phyloP scores from a whole-genome alignment of 2,329 filamentous ascomycete genomes.

The Penicillium hesseltinei region DNA sequence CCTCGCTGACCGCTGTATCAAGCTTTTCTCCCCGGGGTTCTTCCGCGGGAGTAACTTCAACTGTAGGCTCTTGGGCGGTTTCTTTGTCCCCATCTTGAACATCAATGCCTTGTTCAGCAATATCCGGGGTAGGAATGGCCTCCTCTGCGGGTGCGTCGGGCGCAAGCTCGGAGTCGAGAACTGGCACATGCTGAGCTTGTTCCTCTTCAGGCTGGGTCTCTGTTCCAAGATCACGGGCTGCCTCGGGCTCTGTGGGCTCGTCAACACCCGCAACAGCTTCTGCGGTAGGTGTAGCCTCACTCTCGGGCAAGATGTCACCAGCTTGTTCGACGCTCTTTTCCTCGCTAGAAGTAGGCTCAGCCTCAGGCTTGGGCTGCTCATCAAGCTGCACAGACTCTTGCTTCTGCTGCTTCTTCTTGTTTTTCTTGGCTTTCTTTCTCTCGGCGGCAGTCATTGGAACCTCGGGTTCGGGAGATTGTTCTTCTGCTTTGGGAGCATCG shows the following conservation, averaged over 20 bases:
- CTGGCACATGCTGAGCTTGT: background rate
- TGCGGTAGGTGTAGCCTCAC: background rate
- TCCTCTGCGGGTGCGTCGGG: background rate
- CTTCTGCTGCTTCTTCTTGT: constrained; percentile 29
- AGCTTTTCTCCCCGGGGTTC: background rate
- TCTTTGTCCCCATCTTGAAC: background rate
- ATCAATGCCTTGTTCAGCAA: constrained; percentile 1
- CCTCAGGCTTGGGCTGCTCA: constrained; percentile 3
- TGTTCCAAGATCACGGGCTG: background rate
- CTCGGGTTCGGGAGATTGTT: constrained; percentile 6
- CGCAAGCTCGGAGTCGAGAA: background rate
- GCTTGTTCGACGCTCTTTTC: constrained; percentile 1
- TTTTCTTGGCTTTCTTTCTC: constrained; percentile 46
- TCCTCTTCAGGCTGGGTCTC: background rate
- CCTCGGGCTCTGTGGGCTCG: background rate
- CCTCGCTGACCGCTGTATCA: background rate
- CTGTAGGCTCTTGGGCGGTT: background rate
- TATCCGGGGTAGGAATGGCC: background rate
- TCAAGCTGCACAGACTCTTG: constrained; percentile 16
- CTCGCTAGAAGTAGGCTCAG: constrained; percentile 1
- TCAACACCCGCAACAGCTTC: background rate
- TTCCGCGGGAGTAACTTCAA: background rate
- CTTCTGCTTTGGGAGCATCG: background rate
- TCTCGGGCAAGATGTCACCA: background rate
- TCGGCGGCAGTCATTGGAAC: constrained; percentile 21